Conservation (phyloP, 495 filamentous ascomycete genomes). For the Hypoxylon rickii region DNA sequence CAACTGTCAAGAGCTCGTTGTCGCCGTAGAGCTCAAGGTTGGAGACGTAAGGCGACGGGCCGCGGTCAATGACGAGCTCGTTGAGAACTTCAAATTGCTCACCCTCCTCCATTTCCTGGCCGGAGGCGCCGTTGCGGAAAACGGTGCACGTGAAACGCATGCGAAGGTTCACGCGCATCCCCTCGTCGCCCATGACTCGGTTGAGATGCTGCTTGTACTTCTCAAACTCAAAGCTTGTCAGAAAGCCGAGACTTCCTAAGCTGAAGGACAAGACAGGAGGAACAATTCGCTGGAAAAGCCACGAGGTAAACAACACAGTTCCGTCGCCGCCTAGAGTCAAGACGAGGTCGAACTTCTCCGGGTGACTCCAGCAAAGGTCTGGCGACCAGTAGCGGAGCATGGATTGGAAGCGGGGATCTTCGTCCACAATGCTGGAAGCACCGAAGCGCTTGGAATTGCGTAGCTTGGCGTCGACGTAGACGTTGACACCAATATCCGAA, state of each 20-base stretch:
- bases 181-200: conserved; percentile 84
- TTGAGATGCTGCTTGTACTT: conserved; percentile 80
- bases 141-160: conserved; percentile 98
- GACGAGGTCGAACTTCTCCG: conserved; percentile 91
- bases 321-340: conserved; percentile 91
- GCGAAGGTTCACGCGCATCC: conserved; percentile 92
- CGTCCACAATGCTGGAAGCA: conserved; percentile 68
- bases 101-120: conserved; percentile 65
- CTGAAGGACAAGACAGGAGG: conserved; percentile 89
- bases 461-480: conserved; percentile 93
- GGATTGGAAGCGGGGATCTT: conserved; percentile 69
- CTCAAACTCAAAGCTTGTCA: conserved; percentile 90
- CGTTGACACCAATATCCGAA: conserved; percentile 78
- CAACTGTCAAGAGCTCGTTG: conserved; percentile 87
- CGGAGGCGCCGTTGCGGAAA: conserved; percentile 62
- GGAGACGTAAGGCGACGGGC: conserved; percentile 95
- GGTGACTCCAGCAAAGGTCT: conserved; percentile 85
- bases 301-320: conserved; percentile 88
- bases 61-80: conserved; percentile 96
- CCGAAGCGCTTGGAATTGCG: conserved; percentile 85
- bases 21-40: conserved; percentile 94
- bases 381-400: conserved; percentile 95
- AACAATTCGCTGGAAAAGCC: conserved; percentile 92
- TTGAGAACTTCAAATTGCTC: conserved; percentile 96
- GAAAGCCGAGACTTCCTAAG: conserved; percentile 85